Evolutionary conservation across 495 filamentous ascomycete species (phyloP).

Genomic region (Tuber umbilicatum): DNA sequence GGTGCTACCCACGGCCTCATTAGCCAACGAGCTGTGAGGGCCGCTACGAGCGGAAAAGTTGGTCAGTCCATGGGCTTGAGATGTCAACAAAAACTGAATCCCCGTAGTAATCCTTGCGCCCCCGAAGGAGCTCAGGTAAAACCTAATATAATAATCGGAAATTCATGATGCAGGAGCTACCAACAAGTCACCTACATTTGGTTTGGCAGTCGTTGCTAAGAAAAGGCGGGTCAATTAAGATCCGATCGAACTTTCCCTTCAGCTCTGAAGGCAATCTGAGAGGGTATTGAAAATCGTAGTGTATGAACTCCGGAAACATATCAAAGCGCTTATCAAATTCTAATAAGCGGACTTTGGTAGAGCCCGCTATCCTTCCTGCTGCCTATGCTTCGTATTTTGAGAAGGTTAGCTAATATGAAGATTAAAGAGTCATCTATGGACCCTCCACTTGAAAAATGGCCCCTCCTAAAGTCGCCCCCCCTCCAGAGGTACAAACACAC

Average conservation of each 20-base stretch:
- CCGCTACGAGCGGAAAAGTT: slow-evolving; percentile 44
- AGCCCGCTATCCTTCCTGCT: slow-evolving; percentile 38
- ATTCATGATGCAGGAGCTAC: not conserved
- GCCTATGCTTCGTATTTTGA: slow-evolving; percentile 9
- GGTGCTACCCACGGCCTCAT: slow-evolving; percentile 45
- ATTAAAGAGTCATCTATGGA: not conserved
- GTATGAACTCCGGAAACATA: slow-evolving; percentile 62
- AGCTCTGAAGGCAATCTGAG: slow-evolving; percentile 53
- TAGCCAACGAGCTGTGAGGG: slow-evolving; percentile 66
- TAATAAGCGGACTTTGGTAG: slow-evolving; percentile 52
- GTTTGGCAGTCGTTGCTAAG: slow-evolving; percentile 74
- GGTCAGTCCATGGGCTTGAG: slow-evolving; percentile 4
- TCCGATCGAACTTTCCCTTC: slow-evolving; percentile 58
- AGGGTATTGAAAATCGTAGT: slow-evolving; percentile 66
- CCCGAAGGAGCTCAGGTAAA: not conserved
- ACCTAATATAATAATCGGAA: not conserved
- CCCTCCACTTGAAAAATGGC: not conserved
- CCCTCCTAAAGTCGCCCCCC: not conserved
- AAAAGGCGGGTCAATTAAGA: slow-evolving; percentile 73
- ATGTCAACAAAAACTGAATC: not conserved
- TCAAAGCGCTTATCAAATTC: slow-evolving; percentile 67
- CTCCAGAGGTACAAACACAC: slow-evolving; percentile 14
- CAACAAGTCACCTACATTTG: slow-evolving; percentile 50
- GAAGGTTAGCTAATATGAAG: not conserved
- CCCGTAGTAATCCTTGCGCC: not conserved